A percentile compares a stretch with the other conserved stretches of the same genome.
Evolutionary conservation across 371 early-diverging fungal species (phyloP).

Genomic region (Rhizomucor miehei): DNA sequence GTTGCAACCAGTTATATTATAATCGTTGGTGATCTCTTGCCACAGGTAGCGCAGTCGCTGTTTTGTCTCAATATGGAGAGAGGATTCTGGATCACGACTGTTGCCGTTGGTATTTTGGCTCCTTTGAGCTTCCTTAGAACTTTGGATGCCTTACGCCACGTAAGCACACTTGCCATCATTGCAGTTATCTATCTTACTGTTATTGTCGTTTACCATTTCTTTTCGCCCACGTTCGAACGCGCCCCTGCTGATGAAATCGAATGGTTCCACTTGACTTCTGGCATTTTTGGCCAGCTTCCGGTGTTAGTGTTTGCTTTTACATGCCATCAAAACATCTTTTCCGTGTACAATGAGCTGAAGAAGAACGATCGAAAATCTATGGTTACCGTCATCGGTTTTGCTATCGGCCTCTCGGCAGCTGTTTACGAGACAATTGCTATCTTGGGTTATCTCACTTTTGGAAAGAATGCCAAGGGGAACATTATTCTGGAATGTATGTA

Average conservation of each 20-base stretch:
- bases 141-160: conserved; percentile 93
- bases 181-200: conserved; percentile 88
- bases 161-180: conserved; percentile 88
- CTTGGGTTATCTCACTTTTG: conserved; percentile 95
- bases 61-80: conserved; percentile 37
- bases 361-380: conserved; percentile 72
- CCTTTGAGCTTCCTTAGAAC: conserved; percentile 80
- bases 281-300: conserved; percentile 84
- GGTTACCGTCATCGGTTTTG: conserved; percentile 59
- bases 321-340: conserved; percentile 94
- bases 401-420: conserved; percentile 75
- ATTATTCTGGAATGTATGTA: conserved; percentile 81
- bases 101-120: conserved; percentile 59
- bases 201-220: conserved; percentile 79
- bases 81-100: conserved; percentile 82
- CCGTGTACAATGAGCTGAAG: conserved; percentile 87
- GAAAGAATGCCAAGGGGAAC: conserved; percentile 82
- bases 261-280: conserved; percentile 51
- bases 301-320: conserved; percentile 98
- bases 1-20: conserved; percentile 97
- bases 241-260: conserved; percentile 43
- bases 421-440: conserved; percentile 91
- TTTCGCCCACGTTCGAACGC: conserved; percentile 47
- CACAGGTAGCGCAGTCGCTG: conserved; percentile 50
- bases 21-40: conserved; percentile 93